Percentiles rank a stretch among this genome's conserved stretches.
Conservation (phyloP, 2,329 filamentous ascomycete species). For the Trichoderma endophyticum region DNA sequence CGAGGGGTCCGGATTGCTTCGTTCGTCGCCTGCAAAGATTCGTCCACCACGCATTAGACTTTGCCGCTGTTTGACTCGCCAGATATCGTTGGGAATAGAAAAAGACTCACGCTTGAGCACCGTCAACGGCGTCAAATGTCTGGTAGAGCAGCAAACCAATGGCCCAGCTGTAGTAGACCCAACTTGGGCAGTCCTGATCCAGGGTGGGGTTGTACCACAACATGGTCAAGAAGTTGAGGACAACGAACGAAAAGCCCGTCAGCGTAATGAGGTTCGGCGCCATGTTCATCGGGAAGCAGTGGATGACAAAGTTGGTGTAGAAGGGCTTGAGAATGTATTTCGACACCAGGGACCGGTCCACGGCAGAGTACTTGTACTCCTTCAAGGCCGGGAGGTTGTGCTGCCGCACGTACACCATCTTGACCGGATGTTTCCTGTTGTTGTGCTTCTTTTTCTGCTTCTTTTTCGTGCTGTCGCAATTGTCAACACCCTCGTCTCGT, state of each 20-base stretch:
- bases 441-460: not conserved
- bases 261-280: conserved; percentile 86
- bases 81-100: not conserved
- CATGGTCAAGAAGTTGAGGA: conserved; percentile 84
- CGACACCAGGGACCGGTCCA: conserved; percentile 86
- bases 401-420: conserved; percentile 94
- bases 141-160: conserved; percentile 91
- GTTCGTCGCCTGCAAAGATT: conserved; percentile 66
- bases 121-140: conserved; percentile 97
- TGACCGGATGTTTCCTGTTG: conserved; percentile 23
- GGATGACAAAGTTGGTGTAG: conserved; percentile 91
- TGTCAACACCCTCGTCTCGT: not conserved
- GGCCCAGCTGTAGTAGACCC: conserved; percentile 94
- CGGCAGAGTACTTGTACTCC: conserved; percentile 91
- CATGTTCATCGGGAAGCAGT: conserved; percentile 94
- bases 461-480: not conserved
- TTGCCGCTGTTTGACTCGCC: not conserved
- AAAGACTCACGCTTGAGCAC: conserved; percentile 74
- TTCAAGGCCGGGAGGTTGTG: conserved; percentile 83
- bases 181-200: conserved; percentile 86
- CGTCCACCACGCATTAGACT: not conserved
- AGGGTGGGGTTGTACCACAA: conserved; percentile 95
- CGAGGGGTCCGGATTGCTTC: conserved; percentile 85
- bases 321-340: conserved; percentile 97
- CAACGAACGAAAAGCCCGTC: conserved; percentile 83